Evolutionary conservation across 1,284 basidiomycete species (phyloP), one percentile per base, ranked within the genome.

Genomic region (Meripilus lineatus): DNA sequence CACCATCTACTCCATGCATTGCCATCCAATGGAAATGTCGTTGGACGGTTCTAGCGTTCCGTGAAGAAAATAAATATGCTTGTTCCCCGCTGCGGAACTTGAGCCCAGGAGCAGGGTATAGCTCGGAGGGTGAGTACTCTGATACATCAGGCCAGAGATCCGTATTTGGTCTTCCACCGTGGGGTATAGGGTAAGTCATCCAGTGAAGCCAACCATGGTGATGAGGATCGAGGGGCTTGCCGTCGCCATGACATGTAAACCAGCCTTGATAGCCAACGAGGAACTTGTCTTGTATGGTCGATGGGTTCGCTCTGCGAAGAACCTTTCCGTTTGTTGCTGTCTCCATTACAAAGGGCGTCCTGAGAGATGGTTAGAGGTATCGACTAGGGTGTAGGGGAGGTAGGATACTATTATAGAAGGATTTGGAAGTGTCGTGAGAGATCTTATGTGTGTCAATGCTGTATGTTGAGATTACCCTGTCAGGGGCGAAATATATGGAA

Each of bases 151-250:
- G 85, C 84, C 83, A 89, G 18, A 84, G 56, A 61, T 89, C 85
- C 40, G 71, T 75, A 51, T 81, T 85, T 2, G 82, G 78, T 5
- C 70, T 72, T 15, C 84, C 84, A 13, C 84, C 86, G 20, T 74
- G 64, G 1, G 77, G 70, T 4, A 89, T 68, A 3, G 84, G 82
- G 15, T 66, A 55, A 50, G 78, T 71, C 58, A 87, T 79, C 86
- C 85, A 89, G 54, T 88, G 87, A n/a, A 88, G 67, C 86, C 85
- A 89, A 24, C 85, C 84, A 51, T 88, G 84, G 55, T 89, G 85
- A 72, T 81, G 79, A 58, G 76, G 77, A 44, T 70, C 73, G 30
- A 86, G 68, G 14, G 61, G 58, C 32, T 45, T 58, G 18, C 62
- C 62, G 38, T 64, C 62, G 15, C 62, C 60, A 18, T 56, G 49